Evolutionary conservation across 768 basidiomycete species (phyloP), one percentile per base, ranked within the genome.

Genomic region (Pleurotus salmoneostramineus): DNA sequence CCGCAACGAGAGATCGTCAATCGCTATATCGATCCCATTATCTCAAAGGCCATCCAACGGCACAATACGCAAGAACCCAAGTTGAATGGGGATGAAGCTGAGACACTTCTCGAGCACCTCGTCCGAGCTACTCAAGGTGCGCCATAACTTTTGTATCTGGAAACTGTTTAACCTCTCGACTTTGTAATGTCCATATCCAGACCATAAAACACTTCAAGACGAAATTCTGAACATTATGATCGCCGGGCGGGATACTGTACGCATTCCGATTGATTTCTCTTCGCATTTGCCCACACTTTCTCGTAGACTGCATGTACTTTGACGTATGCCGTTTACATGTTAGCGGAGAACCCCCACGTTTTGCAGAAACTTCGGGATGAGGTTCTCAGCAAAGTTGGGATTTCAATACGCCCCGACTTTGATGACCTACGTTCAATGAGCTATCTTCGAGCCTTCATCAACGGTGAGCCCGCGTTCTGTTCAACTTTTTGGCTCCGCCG

Each of bases 401-500:
- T 70, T 3, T 68, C 63, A 2, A 65, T 72, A 6, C 60, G 74
- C 1, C 84, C 84, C 0, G 79, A 81, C 1, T 81, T 79, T 61
- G 83, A 83, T 42, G 77, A 83, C 49, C 73, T 86, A 58, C 71
- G 80, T 36, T 74, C 77, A 6, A 80, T 85, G 82, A 83, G 82
- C 57, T 87, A 80, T 61, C 66, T 85, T 57, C 67, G 82, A 44
- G 83, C 83, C 3, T 74, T 83, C 57, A 75, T 85, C 50, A 85
- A 86, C 64, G 77, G 75, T 81, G 27, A n/a, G n/a, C 40, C 21
- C 21, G 21, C 21, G 21, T 3, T 27, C 21, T 27, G 21, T 27
- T 27, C 21, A 27, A 27, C 21, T 27, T 27, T 27, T 27, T 27
- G 21, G 21, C 2, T 27, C 21, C 21, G 21, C 21, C 21, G 21